Conservation (phyloP, 192 early-diverging fungal species). For the Coemansia sp. region DNA sequence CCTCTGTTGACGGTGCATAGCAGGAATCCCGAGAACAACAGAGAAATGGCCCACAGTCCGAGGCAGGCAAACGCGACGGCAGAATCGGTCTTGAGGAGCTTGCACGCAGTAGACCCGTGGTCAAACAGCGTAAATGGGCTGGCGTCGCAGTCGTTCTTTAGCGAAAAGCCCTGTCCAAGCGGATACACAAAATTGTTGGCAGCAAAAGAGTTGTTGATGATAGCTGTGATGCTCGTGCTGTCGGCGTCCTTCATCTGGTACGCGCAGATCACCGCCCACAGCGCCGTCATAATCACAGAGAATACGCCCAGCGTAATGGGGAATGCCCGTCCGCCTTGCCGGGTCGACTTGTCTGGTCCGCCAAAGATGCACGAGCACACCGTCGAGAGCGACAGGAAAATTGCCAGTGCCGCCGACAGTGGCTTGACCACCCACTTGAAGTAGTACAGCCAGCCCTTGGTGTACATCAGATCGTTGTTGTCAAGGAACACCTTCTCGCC, state of each 20-base stretch:
- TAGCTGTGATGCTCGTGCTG: conserved; percentile 14
- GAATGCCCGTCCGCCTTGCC: conserved; percentile 29
- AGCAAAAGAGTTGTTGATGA: conserved; percentile 27
- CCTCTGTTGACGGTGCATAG: conserved; percentile 39
- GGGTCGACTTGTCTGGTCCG: conserved; percentile 13
- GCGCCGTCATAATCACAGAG: conserved; percentile 44
- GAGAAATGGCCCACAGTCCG: conserved; percentile 42
- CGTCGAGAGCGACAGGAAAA: conserved; percentile 35
- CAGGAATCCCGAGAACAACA: conserved; percentile 44
- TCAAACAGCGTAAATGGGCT: conserved; percentile 41
- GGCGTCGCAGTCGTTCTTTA: conserved; percentile 51
- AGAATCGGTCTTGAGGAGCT: conserved; percentile 50
- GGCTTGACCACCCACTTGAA: conserved; percentile 59
- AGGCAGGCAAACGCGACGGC: conserved; percentile 44
- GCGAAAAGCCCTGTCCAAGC: conserved; percentile 54
- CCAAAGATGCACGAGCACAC: conserved; percentile 57
- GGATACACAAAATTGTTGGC: conserved; percentile 38
- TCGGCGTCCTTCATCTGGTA: conserved; percentile 47
- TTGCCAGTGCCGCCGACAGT: conserved; percentile 42
- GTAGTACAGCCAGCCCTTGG: conserved; percentile 55
- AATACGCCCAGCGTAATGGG: conserved; percentile 34
- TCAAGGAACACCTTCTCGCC: conserved; percentile 51
- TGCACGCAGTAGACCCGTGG: conserved; percentile 43
- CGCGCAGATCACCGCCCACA: conserved; percentile 53
- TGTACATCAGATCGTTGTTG: conserved; percentile 48